A percentile compares a stretch with the other conserved stretches of the same genome.
phyloP scores from a whole-genome alignment of 2,329 filamentous ascomycete genomes.

The Alternaria sp. region DNA sequence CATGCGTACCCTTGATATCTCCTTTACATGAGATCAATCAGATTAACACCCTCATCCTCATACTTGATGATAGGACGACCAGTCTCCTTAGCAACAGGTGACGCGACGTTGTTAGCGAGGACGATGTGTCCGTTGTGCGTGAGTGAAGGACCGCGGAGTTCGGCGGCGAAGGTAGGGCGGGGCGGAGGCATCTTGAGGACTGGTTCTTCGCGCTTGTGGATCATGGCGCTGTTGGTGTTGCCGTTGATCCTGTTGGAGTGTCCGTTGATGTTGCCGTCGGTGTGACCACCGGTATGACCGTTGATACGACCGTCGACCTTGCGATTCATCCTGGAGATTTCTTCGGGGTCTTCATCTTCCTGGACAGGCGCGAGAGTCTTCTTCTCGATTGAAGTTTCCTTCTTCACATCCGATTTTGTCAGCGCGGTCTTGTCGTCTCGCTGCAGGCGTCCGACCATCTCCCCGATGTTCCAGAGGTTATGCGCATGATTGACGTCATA shows the following conservation, averaged over 20 bases:
- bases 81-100: background rate
- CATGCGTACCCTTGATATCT: too few relatives aligned
- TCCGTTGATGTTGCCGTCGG: background rate
- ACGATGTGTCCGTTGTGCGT: slow-evolving; percentile 19
- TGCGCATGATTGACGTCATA: slow-evolving; percentile 22
- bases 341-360: background rate
- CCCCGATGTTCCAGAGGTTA: slow-evolving; percentile 4
- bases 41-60: background rate
- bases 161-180: slow-evolving; percentile 10
- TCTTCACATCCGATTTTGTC: too few relatives aligned
- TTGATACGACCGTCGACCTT: background rate
- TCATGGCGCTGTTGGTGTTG: background rate
- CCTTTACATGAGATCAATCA: slow-evolving; percentile 1
- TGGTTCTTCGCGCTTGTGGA: background rate
- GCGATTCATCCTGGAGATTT: too few relatives aligned
- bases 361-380: too few relatives aligned
- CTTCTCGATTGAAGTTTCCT: too few relatives aligned
- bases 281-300: background rate
- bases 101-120: slow-evolving; percentile 11
- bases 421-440: too few relatives aligned
- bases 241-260: background rate
- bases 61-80: background rate
- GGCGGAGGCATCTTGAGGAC: background rate
- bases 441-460: too few relatives aligned
- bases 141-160: slow-evolving; percentile 4